Evolutionary conservation across 176 grass and related monocot species (phyloP), one percentile per base, ranked within the genome.

Genomic region (Zea mays): DNA sequence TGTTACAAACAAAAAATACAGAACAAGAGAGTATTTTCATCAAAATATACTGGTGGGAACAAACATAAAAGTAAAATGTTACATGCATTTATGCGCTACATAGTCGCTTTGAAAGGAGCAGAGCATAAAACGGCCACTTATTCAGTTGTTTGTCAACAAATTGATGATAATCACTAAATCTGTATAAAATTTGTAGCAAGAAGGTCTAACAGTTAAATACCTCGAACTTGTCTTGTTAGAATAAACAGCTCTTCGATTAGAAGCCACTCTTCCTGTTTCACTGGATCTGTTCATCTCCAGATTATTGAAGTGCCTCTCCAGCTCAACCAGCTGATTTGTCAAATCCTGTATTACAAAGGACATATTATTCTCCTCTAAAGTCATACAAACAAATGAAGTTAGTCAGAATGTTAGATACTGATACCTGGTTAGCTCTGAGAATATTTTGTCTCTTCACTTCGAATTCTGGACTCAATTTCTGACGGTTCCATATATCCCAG

Each of bases 261-360:
- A 83, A 78, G 84, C 76, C 76, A 79, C 67, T 89, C 79, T 86
- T 82, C 87, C 85, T 76, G 79, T 78, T 88, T 93, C 91, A 84
- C 89, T 78, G 67, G 84, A 92, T 88, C 76, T 85, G 84, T 92
- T 97, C 82, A 97, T 94, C 82, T 97, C 95, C 61, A 97, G 82
- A 88, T 84, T 84, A 88, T 97, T 97, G 82, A 97, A 97, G 67
- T 97, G 85, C 67, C 87, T 94, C 83, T 94, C 91, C 71, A 97
- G 80, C 78, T 97, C 87, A n/a, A 92, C 78, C 65, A 97, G 89
- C 67, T 92, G 89, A 84, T 87, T 94, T 75, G 87, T 92, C 85
- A 97, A 92, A 87, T 88, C 84, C 91, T 97, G 81, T 52, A 85
- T 71, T 66, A 61, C 60, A 74, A 76, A 83, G 41, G 48, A 74